phyloP scores from a whole-genome alignment of 202 grass and related monocot species.

The Panicum virgatum region DNA sequence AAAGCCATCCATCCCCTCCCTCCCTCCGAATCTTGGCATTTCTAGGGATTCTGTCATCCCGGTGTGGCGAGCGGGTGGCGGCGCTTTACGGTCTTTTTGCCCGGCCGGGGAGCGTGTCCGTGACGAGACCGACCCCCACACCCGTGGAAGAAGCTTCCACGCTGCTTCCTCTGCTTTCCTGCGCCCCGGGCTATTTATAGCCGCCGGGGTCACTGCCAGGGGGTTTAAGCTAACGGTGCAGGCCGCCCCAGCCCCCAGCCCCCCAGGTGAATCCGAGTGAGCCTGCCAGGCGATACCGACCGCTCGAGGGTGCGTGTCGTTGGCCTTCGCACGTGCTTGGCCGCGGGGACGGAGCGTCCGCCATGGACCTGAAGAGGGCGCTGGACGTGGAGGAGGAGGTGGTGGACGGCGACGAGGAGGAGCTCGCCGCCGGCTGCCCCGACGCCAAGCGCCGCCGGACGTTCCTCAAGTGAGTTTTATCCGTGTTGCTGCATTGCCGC shows the following conservation, averaged over 20 bases:
- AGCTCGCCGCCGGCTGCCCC: conserved; percentile 48
- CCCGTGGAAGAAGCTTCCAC: conserved; percentile 78
- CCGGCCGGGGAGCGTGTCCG: conserved; percentile 57
- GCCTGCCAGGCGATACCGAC: neutral
- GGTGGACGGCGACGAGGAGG: conserved; percentile 69
- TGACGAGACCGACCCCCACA: conserved; percentile 54
- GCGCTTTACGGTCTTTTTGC: conserved; percentile 55
- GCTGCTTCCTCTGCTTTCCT: conserved; percentile 73
- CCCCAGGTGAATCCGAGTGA: conserved; percentile 30
- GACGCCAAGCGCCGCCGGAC: conserved; percentile 77
- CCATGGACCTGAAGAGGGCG: conserved; percentile 73
- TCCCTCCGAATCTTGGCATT: conserved; percentile 87
- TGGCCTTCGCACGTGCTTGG: neutral
- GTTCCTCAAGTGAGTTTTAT: conserved; percentile 66
- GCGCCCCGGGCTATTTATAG: conserved; percentile 63
- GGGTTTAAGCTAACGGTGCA: conserved; percentile 8
- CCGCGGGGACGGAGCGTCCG: neutral
- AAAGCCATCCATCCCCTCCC: conserved; percentile 3
- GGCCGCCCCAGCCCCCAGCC: neutral
- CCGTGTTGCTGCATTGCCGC: neutral
- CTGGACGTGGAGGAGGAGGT: conserved; percentile 72
- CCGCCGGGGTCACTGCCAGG: conserved; percentile 27
- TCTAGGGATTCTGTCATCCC: conserved; percentile 59
- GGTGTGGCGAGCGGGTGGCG: neutral
- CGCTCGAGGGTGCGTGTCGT: neutral